Evolutionary conservation across 495 filamentous ascomycete species (phyloP), one percentile per base, ranked within the genome.

Genomic region (Penicillium robsamsonii): DNA sequence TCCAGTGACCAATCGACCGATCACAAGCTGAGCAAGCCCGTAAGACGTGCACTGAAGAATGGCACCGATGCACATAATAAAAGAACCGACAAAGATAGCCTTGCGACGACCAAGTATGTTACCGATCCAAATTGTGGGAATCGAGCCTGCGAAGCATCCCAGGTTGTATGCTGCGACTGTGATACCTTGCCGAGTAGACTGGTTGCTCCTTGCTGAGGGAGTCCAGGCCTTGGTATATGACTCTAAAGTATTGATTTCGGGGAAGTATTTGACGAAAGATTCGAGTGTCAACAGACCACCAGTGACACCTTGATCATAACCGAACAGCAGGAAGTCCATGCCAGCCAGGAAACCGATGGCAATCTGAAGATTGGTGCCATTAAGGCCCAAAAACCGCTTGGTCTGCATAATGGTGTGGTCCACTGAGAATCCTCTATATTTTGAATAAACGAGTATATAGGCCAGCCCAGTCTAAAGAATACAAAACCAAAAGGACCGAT

Each of bases 291-390:
- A 71, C 54, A 85, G 77, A 42, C 83, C 82, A 35, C 82, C 82
- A 56, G 82, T 85, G 13, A 85, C 81, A 60, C 83, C 83, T 47
- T 81, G 79, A 57, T 82, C 79, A 68, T 82, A 82, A 48, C 79
- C 79, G 56, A 82, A 82, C 3, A 82, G 70, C 64, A 88, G 68
- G 62, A 91, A 91, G 68, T 89, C 87, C 60, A 85, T 80, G 60
- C 87, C 86, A 45, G 87, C 87, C 47, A 90, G 78, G 10, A 85
- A 61, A 40, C 84, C 84, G 52, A 91, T 84, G 50, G 84, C 86
- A 57, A 85, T 74, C 58, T 89, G 87, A 35, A 91, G 80, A 67
- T 74, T 75, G 38, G 75, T 69, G 75, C 87, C 87, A 60, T 79
- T 78, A 53, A 90, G 82, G 71, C 87, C 87, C 57, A 88, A 81